These are phyloP conservation scores for Bromus sterilis DNA, from an alignment of 176 grass and related monocot genomes.

Conservation along the genomic window DNA sequence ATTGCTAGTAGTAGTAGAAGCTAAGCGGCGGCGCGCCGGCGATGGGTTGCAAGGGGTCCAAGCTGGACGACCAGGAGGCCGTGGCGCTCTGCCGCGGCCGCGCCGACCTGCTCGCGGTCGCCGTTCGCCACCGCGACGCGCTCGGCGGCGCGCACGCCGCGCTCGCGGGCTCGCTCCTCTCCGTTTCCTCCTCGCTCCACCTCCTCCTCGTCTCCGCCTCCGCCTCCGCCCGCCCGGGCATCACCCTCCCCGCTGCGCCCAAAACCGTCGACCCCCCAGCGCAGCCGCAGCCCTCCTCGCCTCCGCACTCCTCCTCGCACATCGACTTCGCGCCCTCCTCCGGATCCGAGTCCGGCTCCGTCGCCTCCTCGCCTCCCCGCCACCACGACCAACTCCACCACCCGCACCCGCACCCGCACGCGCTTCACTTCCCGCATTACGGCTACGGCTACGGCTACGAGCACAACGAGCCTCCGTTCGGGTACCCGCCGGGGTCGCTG, in stretches of 20 bases:
- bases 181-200: constrained; percentile 57
- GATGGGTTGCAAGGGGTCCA: constrained; percentile 92
- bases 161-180: constrained; percentile 46
- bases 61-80: constrained; percentile 77
- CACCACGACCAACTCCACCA: background rate
- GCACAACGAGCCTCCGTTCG: constrained; percentile 25
- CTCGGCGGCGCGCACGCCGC: constrained; percentile 62
- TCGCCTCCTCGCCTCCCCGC: constrained; percentile 17
- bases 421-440: constrained; percentile 23
- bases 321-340: constrained; percentile 51
- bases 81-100: constrained; percentile 75
- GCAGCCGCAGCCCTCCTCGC: background rate
- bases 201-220: constrained; percentile 26
- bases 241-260: constrained; percentile 8
- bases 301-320: constrained; percentile 36
- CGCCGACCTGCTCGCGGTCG: constrained; percentile 59
- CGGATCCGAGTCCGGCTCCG: constrained; percentile 47
- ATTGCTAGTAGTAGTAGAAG: no score
- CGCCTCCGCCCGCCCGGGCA: background rate
- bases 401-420: background rate
- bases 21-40: background rate
- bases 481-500: constrained; percentile 27
- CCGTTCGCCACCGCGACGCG: constrained; percentile 64
- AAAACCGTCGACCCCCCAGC: background rate
- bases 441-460: background rate